Base-by-base conservation (phyloP, 306 rosid genomes). In the Quercus cerris region DNA sequence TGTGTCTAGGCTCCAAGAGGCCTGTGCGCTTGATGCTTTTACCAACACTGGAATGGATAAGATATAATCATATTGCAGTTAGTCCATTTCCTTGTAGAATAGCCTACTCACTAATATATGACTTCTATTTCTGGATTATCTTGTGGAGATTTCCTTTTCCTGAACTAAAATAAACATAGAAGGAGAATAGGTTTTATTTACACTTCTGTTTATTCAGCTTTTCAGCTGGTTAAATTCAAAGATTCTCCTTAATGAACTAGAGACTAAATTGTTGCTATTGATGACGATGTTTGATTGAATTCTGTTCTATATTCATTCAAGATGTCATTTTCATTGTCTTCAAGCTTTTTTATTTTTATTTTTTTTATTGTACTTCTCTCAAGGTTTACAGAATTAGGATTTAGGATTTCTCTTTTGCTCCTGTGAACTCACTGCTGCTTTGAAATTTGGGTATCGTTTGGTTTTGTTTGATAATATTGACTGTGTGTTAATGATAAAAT, bases 61-160 rank as follows among this genome's bases (percentile, higher is more conserved):
- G 15, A 11, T 23, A 11, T 23, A 4, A 31, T 67, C 2, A 56
- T 59, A 25, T 51, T 51, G 74, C 61, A 83, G 10, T 59, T 35
- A 38, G 19, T 27, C 35, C 66, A 52, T 56, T 59, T 14, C 56
- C 62, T 69, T 31, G 38, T 27, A 61, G 62, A 54, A 70, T 70
- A 49, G 75, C 71, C 28, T 22, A 0, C 14, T 20, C 27, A 7
- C 23, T 22, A 58, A 22, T 12, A 70, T 38, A 30, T 19, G 4
- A 51, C 76, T 77, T 63, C 56, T 30, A 77, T 73, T 75, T 56
- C 79, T 70, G 15, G 46, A 38, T 75, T 75, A 15, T 62, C 51
- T 25, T 75, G 33, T 71, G 67, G 62, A 63, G 55, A 71, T 74
- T 61, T 49, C 22, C 23, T 27, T 58, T 55, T 52, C 77, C 51